Conservation (phyloP, 2,329 filamentous ascomycete genomes). For the Zarea fungicola region DNA sequence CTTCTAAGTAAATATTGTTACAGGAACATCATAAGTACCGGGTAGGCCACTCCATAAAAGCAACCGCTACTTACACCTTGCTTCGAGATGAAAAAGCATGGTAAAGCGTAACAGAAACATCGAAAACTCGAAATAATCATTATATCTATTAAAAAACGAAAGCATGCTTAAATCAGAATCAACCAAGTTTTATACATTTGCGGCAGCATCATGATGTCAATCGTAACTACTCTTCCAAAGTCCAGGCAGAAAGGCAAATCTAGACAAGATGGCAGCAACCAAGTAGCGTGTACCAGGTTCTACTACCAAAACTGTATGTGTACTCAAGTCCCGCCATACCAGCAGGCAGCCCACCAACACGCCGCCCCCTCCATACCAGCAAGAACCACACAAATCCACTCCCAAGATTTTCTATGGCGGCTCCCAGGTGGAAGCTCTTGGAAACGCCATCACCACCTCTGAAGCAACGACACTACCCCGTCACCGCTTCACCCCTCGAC, state of each 20-base stretch:
- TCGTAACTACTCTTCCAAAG: too few relatives aligned
- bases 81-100: too few relatives aligned
- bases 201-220: too few relatives aligned
- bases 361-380: not conserved
- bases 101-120: not conserved
- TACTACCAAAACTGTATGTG: not conserved
- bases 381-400: conserved; percentile 10
- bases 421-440: conserved; percentile 13
- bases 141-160: too few relatives aligned
- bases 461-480: conserved; percentile 11
- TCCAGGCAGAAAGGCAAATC: too few relatives aligned
- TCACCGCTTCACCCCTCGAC: conserved; percentile 10
- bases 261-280: conserved; percentile 7
- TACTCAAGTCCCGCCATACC: not conserved
- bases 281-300: not conserved
- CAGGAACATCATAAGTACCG: too few relatives aligned
- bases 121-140: too few relatives aligned
- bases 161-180: not conserved
- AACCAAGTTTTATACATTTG: too few relatives aligned
- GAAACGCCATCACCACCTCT: conserved; percentile 12
- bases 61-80: too few relatives aligned
- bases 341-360: conserved; percentile 5
- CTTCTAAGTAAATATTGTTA: too few relatives aligned
- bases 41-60: too few relatives aligned
- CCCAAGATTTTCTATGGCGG: conserved; percentile 12